Percentiles rank a stretch among this genome's conserved stretches.
Conservation (phyloP, 2,329 filamentous ascomycete species). For the Venturia oleaginea region DNA sequence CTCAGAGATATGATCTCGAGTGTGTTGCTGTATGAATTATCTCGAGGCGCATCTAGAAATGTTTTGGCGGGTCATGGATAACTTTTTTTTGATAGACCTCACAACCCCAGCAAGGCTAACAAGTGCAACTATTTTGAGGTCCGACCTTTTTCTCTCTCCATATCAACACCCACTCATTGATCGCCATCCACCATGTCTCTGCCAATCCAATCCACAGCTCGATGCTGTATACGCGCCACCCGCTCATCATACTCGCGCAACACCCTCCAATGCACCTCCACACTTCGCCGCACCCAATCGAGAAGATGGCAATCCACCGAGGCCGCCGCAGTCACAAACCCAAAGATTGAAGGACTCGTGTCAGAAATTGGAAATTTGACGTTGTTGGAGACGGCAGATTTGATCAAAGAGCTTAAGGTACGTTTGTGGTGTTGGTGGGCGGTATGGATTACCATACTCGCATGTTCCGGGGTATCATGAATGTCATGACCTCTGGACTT, state of each 20-base stretch:
- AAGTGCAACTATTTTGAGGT: background rate
- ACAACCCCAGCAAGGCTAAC: background rate
- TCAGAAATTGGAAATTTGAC: conserved; percentile 99
- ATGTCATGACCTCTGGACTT: background rate
- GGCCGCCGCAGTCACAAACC: conserved; percentile 56
- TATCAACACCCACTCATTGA: background rate
- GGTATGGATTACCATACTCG: too few species aligned
- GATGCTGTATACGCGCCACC: conserved; percentile 34
- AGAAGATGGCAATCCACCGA: conserved; percentile 87
- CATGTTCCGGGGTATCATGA: background rate
- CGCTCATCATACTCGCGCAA: conserved; percentile 20
- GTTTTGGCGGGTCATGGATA: background rate
- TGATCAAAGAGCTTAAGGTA: conserved; percentile 94
- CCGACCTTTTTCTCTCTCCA: background rate
- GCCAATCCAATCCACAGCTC: conserved; percentile 34
- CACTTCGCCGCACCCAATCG: conserved; percentile 31
- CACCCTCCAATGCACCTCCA: conserved; percentile 24
- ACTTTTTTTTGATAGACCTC: background rate
- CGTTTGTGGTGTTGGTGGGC: conserved; percentile 11
- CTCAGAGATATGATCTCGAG: background rate
- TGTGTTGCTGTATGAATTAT: background rate
- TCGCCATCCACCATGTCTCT: conserved; percentile 31
- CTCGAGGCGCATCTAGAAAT: background rate
- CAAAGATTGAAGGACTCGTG: conserved; percentile 91
- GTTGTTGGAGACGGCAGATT: conserved; percentile 89